phyloP scores from a whole-genome alignment of 2,329 filamentous ascomycete genomes.

The Bipolaris gigantea region DNA sequence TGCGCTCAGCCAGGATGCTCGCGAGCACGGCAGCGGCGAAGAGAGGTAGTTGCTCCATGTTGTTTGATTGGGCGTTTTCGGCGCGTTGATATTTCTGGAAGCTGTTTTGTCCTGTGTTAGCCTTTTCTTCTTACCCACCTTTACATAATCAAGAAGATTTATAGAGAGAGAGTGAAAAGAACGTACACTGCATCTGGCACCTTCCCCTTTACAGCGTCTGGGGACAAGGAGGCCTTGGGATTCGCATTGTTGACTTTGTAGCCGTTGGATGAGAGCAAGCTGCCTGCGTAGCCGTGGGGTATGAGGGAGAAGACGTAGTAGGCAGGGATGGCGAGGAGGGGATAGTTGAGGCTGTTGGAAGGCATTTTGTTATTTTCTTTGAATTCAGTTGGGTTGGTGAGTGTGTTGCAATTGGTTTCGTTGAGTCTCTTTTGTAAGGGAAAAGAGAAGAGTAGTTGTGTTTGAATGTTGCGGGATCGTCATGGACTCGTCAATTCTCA shows the following conservation, averaged over 20 bases:
- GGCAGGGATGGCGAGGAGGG: slow-evolving; percentile 31
- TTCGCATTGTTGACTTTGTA: slow-evolving; percentile 34
- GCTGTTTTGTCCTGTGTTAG: neutral
- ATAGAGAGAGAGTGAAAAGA: too few relatives aligned
- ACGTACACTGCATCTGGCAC: slow-evolving; percentile 27
- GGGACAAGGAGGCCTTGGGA: slow-evolving; percentile 26
- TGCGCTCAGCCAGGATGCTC: slow-evolving; percentile 29
- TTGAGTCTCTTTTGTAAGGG: too few relatives aligned
- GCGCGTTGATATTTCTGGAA: slow-evolving; percentile 34
- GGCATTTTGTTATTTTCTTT: slow-evolving; percentile 15
- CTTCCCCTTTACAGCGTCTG: slow-evolving; percentile 27
- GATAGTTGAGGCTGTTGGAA: slow-evolving; percentile 27
- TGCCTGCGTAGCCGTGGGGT: slow-evolving; percentile 25
- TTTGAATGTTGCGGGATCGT: neutral
- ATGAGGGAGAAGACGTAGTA: slow-evolving; percentile 31
- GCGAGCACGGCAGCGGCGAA: slow-evolving; percentile 30
- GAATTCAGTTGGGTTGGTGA: neutral
- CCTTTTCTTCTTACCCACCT: neutral
- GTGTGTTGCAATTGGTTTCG: too few relatives aligned
- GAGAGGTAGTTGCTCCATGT: slow-evolving; percentile 29
- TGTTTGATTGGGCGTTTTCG: slow-evolving; percentile 31
- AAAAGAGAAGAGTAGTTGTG: neutral
- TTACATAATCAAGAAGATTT: too few relatives aligned
- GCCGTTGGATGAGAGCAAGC: slow-evolving; percentile 17
- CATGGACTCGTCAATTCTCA: neutral